Evolutionary conservation across 352 stramenopile species (phyloP), one percentile per base, ranked within the genome.

Genomic region (Phytophthora gonapodyides): DNA sequence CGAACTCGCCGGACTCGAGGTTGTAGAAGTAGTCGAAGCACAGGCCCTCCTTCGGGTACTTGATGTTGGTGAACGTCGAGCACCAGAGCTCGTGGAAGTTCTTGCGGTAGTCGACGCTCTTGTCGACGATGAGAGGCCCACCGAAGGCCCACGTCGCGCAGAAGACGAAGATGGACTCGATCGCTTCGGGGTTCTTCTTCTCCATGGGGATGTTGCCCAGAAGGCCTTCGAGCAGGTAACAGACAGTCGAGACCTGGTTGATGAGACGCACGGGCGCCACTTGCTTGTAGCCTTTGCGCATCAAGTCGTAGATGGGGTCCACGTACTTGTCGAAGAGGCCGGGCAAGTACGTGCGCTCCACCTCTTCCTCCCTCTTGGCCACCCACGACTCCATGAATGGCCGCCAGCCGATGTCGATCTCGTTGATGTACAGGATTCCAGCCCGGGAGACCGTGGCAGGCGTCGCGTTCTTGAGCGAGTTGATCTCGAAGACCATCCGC

Each of bases 21-120:
- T 98, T 97, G 69, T 97, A 99, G 59, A 98, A 98, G 69, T 98
- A 99, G 75, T 99, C 97, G 59, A 99, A 99, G 64, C 94, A 98
- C 6, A 93, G 56, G 6, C 93, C 94, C 64, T 98, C 95, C 61
- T 98, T 98, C 0, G 96, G 94, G 61, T 98, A 98, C 57, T 98
- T 98, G 63, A 95, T 69, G 53, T 71, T 90, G 0, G 87, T 82
- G 59, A 92, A 95, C 19, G 84, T 79, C 0, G 84, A 73, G 36
- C 79, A 87, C 88, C 88, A 96, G 11, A 94, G 64, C 44, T 94
- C 84, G 52, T 95, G 83, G 47, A 95, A 95, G 33, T 96, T 96
- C 50, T 94, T 95, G 41, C 94, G 84, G 58, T 97, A 95, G 51
- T 95, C 87, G 15, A 93, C 72, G 45, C 82, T 92, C 57, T 95